These are phyloP conservation scores for Wickerhamomyces pijperi DNA, from an alignment of 805 yeast species.

Conservation along the genomic window DNA sequence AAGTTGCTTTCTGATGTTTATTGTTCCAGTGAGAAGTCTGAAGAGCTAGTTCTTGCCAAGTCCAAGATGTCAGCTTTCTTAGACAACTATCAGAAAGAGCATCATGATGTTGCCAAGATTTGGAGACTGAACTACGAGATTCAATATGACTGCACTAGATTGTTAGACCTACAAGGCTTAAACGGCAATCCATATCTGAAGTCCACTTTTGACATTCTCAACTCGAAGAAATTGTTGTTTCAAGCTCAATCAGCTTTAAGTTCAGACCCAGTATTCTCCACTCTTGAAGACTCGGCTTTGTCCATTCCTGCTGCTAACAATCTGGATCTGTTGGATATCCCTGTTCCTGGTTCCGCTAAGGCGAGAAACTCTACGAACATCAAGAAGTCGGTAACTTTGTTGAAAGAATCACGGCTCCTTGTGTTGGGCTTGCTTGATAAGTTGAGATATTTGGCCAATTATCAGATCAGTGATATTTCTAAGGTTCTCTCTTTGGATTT, in stretches of 20 bases:
- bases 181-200: slow-evolving; percentile 12
- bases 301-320: slow-evolving; percentile 24
- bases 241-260: slow-evolving; percentile 22
- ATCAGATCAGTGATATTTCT: slow-evolving; percentile 17
- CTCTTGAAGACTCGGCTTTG: slow-evolving; percentile 38
- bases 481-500: slow-evolving; percentile 14
- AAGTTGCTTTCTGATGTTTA: slow-evolving; percentile 12
- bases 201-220: slow-evolving; percentile 20
- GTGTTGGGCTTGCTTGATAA: slow-evolving; percentile 9
- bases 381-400: slow-evolving; percentile 12
- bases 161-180: slow-evolving; percentile 7
- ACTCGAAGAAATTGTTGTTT: slow-evolving; percentile 19
- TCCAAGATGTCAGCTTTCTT: slow-evolving; percentile 10
- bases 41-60: too few species aligned
- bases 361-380: slow-evolving; percentile 13
- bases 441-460: slow-evolving; percentile 15
- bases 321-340: slow-evolving; percentile 9
- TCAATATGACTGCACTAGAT: slow-evolving; percentile 12
- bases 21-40: too few species aligned
- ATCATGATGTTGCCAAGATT: slow-evolving; percentile 6
- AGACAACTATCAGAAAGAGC: slow-evolving; percentile 11
- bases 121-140: slow-evolving; percentile 15
- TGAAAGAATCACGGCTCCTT: slow-evolving; percentile 15
- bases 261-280: slow-evolving; percentile 37
- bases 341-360: slow-evolving; percentile 6